Base-by-base conservation (phyloP, 2,329 filamentous ascomycete species). In the Lachnellula subtilissima region DNA sequence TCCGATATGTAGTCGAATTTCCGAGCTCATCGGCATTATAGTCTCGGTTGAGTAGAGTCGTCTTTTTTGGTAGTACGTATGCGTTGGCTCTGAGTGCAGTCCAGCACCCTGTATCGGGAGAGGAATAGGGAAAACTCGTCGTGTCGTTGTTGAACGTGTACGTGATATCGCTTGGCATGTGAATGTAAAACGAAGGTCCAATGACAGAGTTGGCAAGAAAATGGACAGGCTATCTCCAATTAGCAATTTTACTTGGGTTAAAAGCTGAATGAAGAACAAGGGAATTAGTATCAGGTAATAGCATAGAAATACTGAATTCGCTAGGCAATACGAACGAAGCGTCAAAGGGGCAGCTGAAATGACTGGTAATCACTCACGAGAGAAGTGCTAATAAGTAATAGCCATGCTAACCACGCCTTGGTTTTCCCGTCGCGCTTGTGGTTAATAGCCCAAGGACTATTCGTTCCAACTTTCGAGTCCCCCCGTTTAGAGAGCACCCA, bases 121-220 rank as follows among this genome's bases (percentile, higher is more conserved):
- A 11, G 17, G 12, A 9, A 45, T 14, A 8, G n/a, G n/a, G n/a
- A n/a, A n/a, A n/a, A n/a, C n/a, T n/a, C n/a, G n/a, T n/a, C n/a
- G n/a, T n/a, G n/a, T n/a, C n/a, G 11, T 45, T 7, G 17, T 17
- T 8, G 23, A 46, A 23, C 7, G 7, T 17, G 14, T 39, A 54
- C 5, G 15, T 52, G 14, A 56, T 23, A 3, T 12, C 23, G 4
- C 4, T 50, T 3, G 61, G 60, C 60, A 62, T 64, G 32, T 52
- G 48, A 8, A 61, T 50, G 35, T 62, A 62, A 39, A 62, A 64
- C 1, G 58, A 62, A 2, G 61, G 56, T 14, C 61, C 61, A 17
- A 62, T 56, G 4, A 64, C 39, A 11, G 60, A 64, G 23, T 64
- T 62, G n/a, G 61, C 58, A 35, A 64, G 60, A 49, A 64, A 64